phyloP scores from a whole-genome alignment of 331 rosid species.

The Phaseolus coccineus region DNA sequence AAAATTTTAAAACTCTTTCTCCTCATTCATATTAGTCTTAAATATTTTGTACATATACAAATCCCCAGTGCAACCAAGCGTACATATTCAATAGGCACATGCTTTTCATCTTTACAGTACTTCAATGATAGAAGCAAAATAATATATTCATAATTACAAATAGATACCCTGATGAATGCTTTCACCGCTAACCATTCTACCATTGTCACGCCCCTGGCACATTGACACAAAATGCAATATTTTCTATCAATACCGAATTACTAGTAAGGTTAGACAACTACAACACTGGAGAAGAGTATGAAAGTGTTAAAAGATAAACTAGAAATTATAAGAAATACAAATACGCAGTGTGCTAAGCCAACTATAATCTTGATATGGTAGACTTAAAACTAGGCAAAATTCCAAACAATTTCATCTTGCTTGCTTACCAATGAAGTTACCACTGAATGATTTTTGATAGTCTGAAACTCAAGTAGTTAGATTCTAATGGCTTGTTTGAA shows the following conservation, averaged over 20 bases:
- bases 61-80: constrained; percentile 24
- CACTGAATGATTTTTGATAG: constrained; percentile 18
- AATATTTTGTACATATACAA: constrained; percentile 33
- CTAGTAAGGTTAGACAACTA: constrained; percentile 20
- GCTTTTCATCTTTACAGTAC: constrained; percentile 20
- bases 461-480: constrained; percentile 31
- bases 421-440: constrained; percentile 35
- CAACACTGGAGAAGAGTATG: not conserved
- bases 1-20: not conserved
- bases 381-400: constrained; percentile 3
- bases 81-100: constrained; percentile 17
- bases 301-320: constrained; percentile 5
- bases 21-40: constrained; percentile 15
- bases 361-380: constrained; percentile 14
- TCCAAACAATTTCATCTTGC: constrained; percentile 5
- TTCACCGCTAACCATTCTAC: constrained; percentile 49
- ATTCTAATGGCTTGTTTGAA: not conserved
- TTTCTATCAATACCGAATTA: constrained; percentile 39
- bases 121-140: not conserved
- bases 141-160: constrained; percentile 8
- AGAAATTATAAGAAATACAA: constrained; percentile 1
- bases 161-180: constrained; percentile 67
- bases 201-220: constrained; percentile 54
- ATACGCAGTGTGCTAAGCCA: constrained; percentile 23
- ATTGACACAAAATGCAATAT: constrained; percentile 46